phyloP scores from a whole-genome alignment of 2,329 filamentous ascomycete genomes.

The Phyllosticta ampelicida region DNA sequence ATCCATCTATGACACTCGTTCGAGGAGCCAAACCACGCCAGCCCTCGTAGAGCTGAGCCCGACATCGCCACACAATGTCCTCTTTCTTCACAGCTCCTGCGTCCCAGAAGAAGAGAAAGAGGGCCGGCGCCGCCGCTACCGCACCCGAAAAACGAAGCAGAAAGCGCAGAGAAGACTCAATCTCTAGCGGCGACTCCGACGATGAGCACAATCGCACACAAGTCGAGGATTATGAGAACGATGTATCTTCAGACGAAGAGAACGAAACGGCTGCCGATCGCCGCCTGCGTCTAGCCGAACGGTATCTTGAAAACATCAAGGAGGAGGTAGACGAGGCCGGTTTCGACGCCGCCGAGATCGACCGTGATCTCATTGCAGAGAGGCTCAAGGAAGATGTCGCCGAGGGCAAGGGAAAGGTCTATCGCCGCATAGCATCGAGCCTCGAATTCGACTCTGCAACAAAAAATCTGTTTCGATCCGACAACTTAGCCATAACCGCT shows the following conservation, averaged over 20 bases:
- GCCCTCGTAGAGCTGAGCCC: background rate
- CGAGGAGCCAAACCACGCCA: background rate
- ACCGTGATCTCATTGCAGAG: constrained; percentile 84
- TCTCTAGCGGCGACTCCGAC: constrained; percentile 72
- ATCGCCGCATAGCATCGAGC: constrained; percentile 64
- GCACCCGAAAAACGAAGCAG: constrained; percentile 50
- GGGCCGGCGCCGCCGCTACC: constrained; percentile 42
- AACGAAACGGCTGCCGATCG: constrained; percentile 84
- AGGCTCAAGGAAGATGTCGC: constrained; percentile 83
- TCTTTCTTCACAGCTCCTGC: constrained; percentile 91
- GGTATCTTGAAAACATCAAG: constrained; percentile 83
- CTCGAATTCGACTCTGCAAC: constrained; percentile 58
- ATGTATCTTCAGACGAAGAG: constrained; percentile 56
- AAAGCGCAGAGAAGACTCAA: constrained; percentile 60
- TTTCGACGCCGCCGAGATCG: constrained; percentile 90
- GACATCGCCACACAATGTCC: constrained; percentile 16
- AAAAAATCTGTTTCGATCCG: constrained; percentile 65
- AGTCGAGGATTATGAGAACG: constrained; percentile 41
- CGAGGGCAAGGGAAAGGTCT: constrained; percentile 82
- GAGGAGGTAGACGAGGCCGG: constrained; percentile 68
- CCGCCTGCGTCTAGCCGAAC: constrained; percentile 75
- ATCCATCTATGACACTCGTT: background rate
- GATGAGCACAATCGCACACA: constrained; percentile 42
- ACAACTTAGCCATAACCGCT: constrained; percentile 67
- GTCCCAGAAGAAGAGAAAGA: constrained; percentile 84